These are phyloP conservation scores for Tylopilus sp. DNA, from an alignment of 1,284 basidiomycete genomes.

Conservation along the genomic window DNA sequence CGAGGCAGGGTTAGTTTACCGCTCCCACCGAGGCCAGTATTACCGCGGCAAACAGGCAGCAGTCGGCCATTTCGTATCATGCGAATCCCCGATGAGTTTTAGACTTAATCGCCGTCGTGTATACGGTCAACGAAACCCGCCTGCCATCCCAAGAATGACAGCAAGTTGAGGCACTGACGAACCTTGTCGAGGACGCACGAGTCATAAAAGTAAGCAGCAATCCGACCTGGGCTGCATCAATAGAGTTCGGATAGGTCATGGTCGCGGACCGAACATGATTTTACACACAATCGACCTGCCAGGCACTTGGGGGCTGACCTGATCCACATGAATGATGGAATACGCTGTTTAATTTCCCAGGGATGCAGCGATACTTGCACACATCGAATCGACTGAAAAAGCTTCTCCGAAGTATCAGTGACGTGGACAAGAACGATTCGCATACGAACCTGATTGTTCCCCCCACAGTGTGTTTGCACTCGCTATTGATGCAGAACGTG, in stretches of 20 bases:
- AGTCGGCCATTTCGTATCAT: slow-evolving; percentile 8
- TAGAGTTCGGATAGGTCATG: not conserved
- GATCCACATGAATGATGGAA: slow-evolving; percentile 24
- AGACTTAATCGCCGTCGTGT: slow-evolving; percentile 23
- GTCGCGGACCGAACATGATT: not conserved
- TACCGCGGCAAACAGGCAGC: slow-evolving; percentile 18
- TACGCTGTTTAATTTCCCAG: slow-evolving; percentile 4
- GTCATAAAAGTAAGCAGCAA: slow-evolving; percentile 9
- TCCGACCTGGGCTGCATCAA: slow-evolving; percentile 5
- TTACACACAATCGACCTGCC: slow-evolving; percentile 1
- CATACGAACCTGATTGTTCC: slow-evolving; percentile 16
- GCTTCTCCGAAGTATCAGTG: slow-evolving; percentile 10
- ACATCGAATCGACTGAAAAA: slow-evolving; percentile 1
- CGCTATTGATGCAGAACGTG: slow-evolving; percentile 2
- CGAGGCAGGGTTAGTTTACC: slow-evolving; percentile 2
- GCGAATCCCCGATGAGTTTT: slow-evolving; percentile 28
- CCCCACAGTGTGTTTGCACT: slow-evolving; percentile 3
- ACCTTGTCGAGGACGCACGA: slow-evolving; percentile 1
- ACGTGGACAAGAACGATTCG: not conserved
- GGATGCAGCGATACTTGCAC: slow-evolving; percentile 4
- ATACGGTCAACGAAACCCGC: slow-evolving; percentile 6
- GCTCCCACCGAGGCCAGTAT: slow-evolving; percentile 8
- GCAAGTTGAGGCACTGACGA: slow-evolving; percentile 6
- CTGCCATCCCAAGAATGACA: slow-evolving; percentile 7
- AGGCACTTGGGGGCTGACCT: slow-evolving; percentile 14